Conservation (phyloP, 2,329 filamentous ascomycete genomes). For the Pseudodiploospora longispora region DNA sequence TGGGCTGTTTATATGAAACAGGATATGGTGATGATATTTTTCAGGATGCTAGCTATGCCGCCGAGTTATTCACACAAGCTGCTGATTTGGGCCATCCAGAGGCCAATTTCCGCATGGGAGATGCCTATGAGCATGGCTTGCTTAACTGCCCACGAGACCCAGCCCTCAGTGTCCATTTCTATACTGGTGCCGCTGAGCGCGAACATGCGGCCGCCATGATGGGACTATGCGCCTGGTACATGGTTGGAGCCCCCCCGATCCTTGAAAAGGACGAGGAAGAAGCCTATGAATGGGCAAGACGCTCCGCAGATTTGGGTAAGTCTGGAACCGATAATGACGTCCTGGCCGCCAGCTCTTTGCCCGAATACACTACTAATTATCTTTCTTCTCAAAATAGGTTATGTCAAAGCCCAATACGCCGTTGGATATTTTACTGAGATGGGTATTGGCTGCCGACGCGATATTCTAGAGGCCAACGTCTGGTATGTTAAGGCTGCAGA, state of each 20-base stretch:
- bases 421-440: constrained; percentile 97
- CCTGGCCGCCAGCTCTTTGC: no score
- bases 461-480: constrained; percentile 93
- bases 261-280: constrained; percentile 93
- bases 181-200: constrained; percentile 81
- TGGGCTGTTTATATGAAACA: constrained; percentile 79
- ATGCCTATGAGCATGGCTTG: constrained; percentile 90
- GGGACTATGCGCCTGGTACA: constrained; percentile 97
- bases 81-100: constrained; percentile 86
- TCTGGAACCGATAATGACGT: not conserved
- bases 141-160: constrained; percentile 84
- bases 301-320: constrained; percentile 78
- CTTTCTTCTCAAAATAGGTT: constrained; percentile 36
- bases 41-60: constrained; percentile 80
- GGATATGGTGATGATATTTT: constrained; percentile 96
- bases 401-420: constrained; percentile 77
- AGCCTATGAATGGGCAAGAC: constrained; percentile 90
- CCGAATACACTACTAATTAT: constrained; percentile 8
- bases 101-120: constrained; percentile 82
- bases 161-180: constrained; percentile 92
- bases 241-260: constrained; percentile 86
- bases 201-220: constrained; percentile 90
- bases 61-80: constrained; percentile 87
- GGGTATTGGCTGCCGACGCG: constrained; percentile 90
- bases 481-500: constrained; percentile 98